A percentile compares a stretch with the other conserved stretches of the same genome.
phyloP scores from a whole-genome alignment of 768 basidiomycete species.

The Mycena amicta region DNA sequence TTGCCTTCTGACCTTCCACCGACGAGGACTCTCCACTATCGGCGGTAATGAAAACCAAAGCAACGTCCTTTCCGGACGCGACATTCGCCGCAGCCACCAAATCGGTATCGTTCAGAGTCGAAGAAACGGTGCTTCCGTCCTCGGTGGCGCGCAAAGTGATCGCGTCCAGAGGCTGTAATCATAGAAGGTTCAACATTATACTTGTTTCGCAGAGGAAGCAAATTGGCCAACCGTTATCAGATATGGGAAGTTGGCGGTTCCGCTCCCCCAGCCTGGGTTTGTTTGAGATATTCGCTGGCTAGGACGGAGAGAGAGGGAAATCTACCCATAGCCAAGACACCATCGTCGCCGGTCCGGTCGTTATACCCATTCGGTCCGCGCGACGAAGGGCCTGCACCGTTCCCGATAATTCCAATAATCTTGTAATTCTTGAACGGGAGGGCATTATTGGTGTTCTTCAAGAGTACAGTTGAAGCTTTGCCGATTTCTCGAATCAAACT shows the following conservation, averaged over 20 bases:
- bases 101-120: constrained; percentile 53
- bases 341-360: constrained; percentile 58
- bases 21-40: no score
- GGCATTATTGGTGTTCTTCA: constrained; percentile 42
- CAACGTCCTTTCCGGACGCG: constrained; percentile 49
- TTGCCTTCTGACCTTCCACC: no score
- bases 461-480: constrained; percentile 45
- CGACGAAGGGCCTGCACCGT: constrained; percentile 55
- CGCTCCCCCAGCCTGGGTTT: constrained; percentile 47
- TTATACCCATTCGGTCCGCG: constrained; percentile 59
- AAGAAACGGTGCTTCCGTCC: constrained; percentile 45
- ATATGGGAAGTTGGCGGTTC: constrained; percentile 56
- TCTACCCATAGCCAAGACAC: constrained; percentile 47
- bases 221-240: constrained; percentile 40
- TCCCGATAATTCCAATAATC: constrained; percentile 57
- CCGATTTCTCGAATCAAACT: constrained; percentile 48
- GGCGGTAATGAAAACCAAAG: constrained; percentile 56
- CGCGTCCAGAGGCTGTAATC: constrained; percentile 43
- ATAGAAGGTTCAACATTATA: neutral
- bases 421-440: constrained; percentile 17
- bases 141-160: constrained; percentile 43
- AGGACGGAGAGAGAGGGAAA: neutral
- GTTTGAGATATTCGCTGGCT: neutral
- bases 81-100: constrained; percentile 44
- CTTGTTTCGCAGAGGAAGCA: neutral